Conservation (phyloP, 1,139 yeast species). For the Taphrina betulina region DNA sequence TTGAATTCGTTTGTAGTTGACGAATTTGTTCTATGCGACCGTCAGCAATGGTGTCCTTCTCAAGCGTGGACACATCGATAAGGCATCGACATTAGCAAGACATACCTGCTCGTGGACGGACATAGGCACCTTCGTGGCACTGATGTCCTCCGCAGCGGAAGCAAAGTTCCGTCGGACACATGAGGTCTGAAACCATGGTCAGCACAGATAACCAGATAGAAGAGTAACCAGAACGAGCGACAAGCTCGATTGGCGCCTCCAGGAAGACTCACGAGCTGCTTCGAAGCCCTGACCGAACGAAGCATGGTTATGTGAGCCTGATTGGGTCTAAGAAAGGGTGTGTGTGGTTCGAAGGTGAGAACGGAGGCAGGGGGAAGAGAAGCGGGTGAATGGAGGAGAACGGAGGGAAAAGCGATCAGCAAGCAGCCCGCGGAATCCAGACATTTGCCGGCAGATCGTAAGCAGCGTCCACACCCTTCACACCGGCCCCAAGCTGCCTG, state of each 20-base stretch:
- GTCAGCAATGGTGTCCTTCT: background rate
- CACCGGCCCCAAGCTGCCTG: no score
- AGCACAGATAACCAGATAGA: no score
- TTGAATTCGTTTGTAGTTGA: constrained; percentile 40
- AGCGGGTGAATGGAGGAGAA: background rate
- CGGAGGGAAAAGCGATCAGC: background rate
- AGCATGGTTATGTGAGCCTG: no score
- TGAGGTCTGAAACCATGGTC: constrained; percentile 2
- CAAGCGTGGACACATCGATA: background rate
- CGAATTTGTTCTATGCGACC: constrained; percentile 24
- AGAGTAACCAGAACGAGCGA: no score
- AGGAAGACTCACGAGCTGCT: constrained; percentile 6
- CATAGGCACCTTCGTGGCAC: constrained; percentile 31
- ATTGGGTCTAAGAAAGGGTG: no score
- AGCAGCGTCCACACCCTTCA: no score
- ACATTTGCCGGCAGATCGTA: no score
- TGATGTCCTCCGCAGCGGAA: constrained; percentile 29
- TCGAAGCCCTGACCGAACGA: constrained; percentile 17
- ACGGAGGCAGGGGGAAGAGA: background rate
- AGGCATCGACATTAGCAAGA: background rate
- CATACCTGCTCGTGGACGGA: constrained; percentile 28
- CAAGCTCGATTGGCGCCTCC: no score
- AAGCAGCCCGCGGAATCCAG: no score
- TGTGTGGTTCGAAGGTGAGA: no score
- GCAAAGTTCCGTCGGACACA: constrained; percentile 23